Evolutionary conservation across 2,329 filamentous ascomycete species (phyloP).

Genomic region (Neurospora sp.): DNA sequence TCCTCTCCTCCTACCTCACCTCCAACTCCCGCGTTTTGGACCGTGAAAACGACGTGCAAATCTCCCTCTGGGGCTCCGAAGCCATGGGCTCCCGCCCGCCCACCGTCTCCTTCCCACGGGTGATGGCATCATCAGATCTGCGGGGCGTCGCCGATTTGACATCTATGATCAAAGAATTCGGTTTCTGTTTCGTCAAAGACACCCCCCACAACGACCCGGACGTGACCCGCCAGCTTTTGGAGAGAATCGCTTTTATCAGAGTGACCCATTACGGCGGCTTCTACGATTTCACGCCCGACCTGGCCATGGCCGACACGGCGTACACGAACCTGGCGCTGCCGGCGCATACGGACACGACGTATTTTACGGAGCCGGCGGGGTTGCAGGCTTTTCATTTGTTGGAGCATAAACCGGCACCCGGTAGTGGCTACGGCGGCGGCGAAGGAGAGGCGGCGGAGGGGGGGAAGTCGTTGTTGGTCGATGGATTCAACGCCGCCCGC

Average conservation of each 20-base stretch:
- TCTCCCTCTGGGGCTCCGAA: slow-evolving; percentile 22
- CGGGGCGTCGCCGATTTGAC: slow-evolving; percentile 52
- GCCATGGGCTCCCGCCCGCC: slow-evolving; percentile 38
- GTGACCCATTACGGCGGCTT: slow-evolving; percentile 79
- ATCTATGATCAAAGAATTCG: slow-evolving; percentile 53
- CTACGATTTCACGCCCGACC: slow-evolving; percentile 78
- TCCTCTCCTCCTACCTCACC: slow-evolving; percentile 41
- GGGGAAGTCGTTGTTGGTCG: slow-evolving; percentile 72
- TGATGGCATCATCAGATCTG: slow-evolving; percentile 36
- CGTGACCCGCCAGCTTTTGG: slow-evolving; percentile 63
- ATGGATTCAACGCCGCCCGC: slow-evolving; percentile 67
- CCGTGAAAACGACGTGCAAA: slow-evolving; percentile 22
- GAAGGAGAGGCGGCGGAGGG: slow-evolving; percentile 32
- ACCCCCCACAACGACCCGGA: slow-evolving; percentile 56
- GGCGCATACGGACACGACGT: slow-evolving; percentile 89
- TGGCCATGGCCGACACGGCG: slow-evolving; percentile 79
- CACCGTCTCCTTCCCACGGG: slow-evolving; percentile 46
- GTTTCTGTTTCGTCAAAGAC: slow-evolving; percentile 67
- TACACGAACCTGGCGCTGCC: slow-evolving; percentile 79
- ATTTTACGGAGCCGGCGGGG: slow-evolving; percentile 86
- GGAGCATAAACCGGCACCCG: slow-evolving; percentile 48
- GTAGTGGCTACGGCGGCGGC: not conserved
- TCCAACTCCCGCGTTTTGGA: slow-evolving; percentile 19
- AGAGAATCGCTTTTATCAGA: slow-evolving; percentile 77
- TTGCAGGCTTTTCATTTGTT: slow-evolving; percentile 90